phyloP scores from a whole-genome alignment of 2,329 filamentous ascomycete genomes.

The Hymenoscyphus salicellus region DNA sequence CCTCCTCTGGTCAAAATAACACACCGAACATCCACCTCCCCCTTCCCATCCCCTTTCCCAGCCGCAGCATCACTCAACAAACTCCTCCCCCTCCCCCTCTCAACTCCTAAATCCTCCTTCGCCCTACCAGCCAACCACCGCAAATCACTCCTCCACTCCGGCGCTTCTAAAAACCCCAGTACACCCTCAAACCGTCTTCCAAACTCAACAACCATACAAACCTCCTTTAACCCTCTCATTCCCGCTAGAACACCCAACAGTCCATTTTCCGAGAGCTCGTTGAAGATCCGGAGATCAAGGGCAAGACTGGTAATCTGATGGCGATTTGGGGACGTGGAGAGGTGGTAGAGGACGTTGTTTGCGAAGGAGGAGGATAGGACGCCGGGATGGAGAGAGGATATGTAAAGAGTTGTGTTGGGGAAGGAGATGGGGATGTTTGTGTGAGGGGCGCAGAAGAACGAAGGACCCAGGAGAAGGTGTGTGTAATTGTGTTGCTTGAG shows the following conservation, averaged over 20 bases:
- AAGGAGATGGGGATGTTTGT: conserved; percentile 23
- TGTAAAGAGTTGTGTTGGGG: conserved; percentile 23
- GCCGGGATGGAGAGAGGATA: conserved; percentile 22
- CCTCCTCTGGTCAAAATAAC: background rate
- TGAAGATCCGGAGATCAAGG: conserved; percentile 28
- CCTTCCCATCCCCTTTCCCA: background rate
- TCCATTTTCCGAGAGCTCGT: conserved; percentile 26
- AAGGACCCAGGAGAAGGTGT: conserved; percentile 15
- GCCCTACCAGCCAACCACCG: conserved; percentile 26
- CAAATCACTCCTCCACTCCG: conserved; percentile 29
- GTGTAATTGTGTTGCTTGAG: conserved; percentile 6
- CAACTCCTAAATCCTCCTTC: conserved; percentile 6
- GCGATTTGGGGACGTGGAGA: conserved; percentile 23
- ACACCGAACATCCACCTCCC: background rate
- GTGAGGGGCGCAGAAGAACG: conserved; percentile 5
- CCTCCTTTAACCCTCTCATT: conserved; percentile 23
- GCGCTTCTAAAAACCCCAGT: conserved; percentile 23
- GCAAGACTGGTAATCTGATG: conserved; percentile 24
- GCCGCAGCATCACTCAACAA: background rate
- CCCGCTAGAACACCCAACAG: conserved; percentile 23
- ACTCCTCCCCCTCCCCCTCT: background rate
- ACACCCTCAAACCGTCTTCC: conserved; percentile 23
- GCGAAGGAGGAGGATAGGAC: conserved; percentile 19
- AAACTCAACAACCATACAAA: conserved; percentile 31
- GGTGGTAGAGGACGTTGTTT: conserved; percentile 25